Percentiles rank a stretch among this genome's conserved stretches.
These are phyloP conservation scores for Parietichytrium sp. DNA, from an alignment of 108 stramenopile genomes.

Conservation along the genomic window DNA sequence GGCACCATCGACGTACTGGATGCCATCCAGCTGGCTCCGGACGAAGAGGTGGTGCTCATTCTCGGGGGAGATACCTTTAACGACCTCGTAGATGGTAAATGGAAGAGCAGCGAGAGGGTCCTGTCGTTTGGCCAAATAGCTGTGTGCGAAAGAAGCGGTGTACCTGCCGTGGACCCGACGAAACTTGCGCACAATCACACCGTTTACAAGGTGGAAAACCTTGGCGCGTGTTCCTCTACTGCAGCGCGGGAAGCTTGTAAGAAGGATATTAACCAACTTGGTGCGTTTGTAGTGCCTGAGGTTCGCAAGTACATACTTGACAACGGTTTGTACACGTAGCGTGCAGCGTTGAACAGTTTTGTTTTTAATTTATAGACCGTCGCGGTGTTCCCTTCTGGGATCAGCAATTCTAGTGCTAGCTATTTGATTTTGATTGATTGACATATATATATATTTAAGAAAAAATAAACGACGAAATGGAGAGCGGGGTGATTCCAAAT, in stretches of 20 bases:
- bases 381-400: too few species aligned
- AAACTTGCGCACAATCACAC: neutral
- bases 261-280: too few species aligned
- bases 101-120: neutral
- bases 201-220: neutral
- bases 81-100: neutral
- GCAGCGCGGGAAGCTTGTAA: slow-evolving; percentile 4
- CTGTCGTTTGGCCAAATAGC: neutral
- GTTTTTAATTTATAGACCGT: too few species aligned
- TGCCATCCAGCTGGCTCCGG: neutral
- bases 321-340: too few species aligned
- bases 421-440: too few species aligned
- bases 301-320: too few species aligned
- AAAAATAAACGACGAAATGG: too few species aligned
- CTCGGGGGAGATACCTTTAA: slow-evolving; percentile 19
- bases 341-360: too few species aligned
- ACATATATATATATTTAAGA: too few species aligned
- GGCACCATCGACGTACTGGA: neutral
- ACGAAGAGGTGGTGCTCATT: neutral
- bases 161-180: neutral
- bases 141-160: neutral
- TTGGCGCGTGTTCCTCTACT: neutral
- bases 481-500: too few species aligned
- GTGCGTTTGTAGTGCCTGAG: too few species aligned
- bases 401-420: too few species aligned